Base-by-base conservation (phyloP, 2,329 filamentous ascomycete species). In the Cercospora sp. region DNA sequence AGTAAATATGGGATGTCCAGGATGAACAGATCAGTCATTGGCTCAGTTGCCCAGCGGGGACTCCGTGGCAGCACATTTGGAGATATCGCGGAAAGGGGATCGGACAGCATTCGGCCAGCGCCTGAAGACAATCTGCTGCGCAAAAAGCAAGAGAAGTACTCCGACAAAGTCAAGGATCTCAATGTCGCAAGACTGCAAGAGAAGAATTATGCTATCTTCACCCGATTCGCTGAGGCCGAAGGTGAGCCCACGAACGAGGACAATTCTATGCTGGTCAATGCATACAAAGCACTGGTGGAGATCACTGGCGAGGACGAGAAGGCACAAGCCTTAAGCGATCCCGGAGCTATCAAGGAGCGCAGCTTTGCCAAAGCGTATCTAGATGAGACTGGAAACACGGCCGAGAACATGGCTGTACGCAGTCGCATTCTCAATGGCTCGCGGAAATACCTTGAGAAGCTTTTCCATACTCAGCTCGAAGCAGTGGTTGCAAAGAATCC, bases 11-110 rank as follows among this genome's bases (percentile, higher is more conserved):
- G 89, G 37, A 85, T 88, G 69, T 92, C 92, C 12, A 88, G 85
- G 62, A 84, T 96, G 75, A 89, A 91, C 67, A 91, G 90, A 74
- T 97, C 94, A 9, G 91, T 97, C 64, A 95, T 98, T 78, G 94
- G 94, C 58, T 89, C 89, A 28, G 89, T 93, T 12, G 90, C 87
- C 74, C 86, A 87, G 69, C 87, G 75, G 26, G 75, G 74, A n/a
- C 69, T 71, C 4, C 73, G 77, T 34, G 69, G 71, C 40, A 79
- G 74, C 64, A 72, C 73, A 13, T 80, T 80, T 69, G 71, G 85
- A 61, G 81, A 81, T 49, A 77, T 82, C 12, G 81, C 82, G 18
- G 78, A 85, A 37, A 81, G 85, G 53, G 82, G 84, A 24, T 79
- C 82, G 34, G 75, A 81, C 63, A 84, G 82, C 43, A 77, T 79